Conservation (phyloP, 2,329 filamentous ascomycete genomes). For the Rhynchosporium graminicola region DNA sequence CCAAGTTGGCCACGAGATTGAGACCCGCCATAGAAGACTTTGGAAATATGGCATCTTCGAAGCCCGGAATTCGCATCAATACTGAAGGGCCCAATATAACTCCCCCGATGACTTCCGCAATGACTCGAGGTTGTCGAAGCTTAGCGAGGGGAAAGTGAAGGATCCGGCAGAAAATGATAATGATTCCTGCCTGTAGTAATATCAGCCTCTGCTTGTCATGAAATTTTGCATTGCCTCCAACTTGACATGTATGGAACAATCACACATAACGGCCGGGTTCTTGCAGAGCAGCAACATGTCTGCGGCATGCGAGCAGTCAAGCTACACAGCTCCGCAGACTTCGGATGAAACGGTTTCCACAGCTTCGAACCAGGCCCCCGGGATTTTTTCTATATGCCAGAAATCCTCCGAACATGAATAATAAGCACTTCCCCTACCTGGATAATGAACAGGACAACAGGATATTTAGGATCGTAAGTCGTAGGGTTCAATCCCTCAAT, state of each 20-base stretch:
- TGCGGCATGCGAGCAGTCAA: slow-evolving; percentile 13
- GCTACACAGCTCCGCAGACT: slow-evolving; percentile 14
- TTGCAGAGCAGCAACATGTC: slow-evolving; percentile 3
- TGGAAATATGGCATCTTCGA: slow-evolving; percentile 76
- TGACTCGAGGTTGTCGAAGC: slow-evolving; percentile 78
- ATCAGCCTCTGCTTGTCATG: slow-evolving; percentile 19
- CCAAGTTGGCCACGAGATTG: slow-evolving; percentile 77
- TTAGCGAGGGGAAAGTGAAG: slow-evolving; percentile 77
- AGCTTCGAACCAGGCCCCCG: slow-evolving; percentile 11
- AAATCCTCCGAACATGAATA: background rate
- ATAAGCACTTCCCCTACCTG: slow-evolving; percentile 50
- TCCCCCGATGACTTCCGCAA: slow-evolving; percentile 82
- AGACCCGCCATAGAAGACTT: slow-evolving; percentile 71
- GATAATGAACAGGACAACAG: slow-evolving; percentile 69
- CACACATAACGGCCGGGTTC: background rate
- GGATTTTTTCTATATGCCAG: slow-evolving; percentile 9
- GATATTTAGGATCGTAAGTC: slow-evolving; percentile 61
- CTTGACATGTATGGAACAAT: background rate
- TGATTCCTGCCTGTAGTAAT: slow-evolving; percentile 60
- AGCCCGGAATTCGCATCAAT: slow-evolving; percentile 82
- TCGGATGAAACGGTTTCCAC: background rate
- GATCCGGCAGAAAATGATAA: slow-evolving; percentile 72
- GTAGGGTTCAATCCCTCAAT: slow-evolving; percentile 64
- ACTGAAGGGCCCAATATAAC: slow-evolving; percentile 85
- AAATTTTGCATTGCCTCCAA: background rate